A percentile compares a stretch with the other conserved stretches of the same genome.
These are phyloP conservation scores for Bipolaris cookei DNA, from an alignment of 2,329 filamentous ascomycete genomes.

Conservation along the genomic window DNA sequence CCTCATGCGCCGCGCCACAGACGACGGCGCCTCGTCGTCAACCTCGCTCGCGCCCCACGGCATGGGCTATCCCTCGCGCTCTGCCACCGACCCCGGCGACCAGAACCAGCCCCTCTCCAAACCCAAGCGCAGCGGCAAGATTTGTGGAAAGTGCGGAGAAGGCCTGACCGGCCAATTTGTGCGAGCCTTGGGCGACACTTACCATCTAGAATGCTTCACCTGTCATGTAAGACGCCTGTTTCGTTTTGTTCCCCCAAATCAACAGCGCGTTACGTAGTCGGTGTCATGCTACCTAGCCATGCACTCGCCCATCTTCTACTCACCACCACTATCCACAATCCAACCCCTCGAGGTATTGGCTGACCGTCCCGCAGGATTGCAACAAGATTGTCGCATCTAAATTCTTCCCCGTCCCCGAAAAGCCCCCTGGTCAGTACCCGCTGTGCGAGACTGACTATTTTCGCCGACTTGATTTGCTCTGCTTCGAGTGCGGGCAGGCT, in stretches of 20 bases:
- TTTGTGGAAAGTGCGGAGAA: conserved; percentile 84
- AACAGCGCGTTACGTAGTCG: neutral
- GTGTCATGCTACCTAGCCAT: neutral
- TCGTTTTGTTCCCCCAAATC: neutral
- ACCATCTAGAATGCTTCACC: conserved; percentile 97
- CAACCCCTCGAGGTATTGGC: neutral
- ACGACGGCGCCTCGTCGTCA: conserved; percentile 35
- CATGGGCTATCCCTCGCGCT: conserved; percentile 31
- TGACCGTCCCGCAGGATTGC: conserved; percentile 71
- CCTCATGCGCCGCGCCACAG: conserved; percentile 39
- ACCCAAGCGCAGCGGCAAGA: conserved; percentile 47
- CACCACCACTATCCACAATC: neutral
- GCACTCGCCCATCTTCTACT: neutral
- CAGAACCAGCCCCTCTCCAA: conserved; percentile 32
- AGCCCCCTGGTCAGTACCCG: conserved; percentile 87
- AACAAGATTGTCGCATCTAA: conserved; percentile 97
- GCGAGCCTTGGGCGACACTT: conserved; percentile 88
- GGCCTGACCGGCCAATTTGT: conserved; percentile 94
- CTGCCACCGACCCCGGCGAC: conserved; percentile 40
- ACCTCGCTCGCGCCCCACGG: conserved; percentile 34
- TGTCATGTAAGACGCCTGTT: conserved; percentile 70
- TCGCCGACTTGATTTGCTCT: conserved; percentile 85
- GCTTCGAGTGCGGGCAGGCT: conserved; percentile 89
- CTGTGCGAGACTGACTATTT: conserved; percentile 98
- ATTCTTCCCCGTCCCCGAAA: conserved; percentile 96